A percentile compares a stretch with the other conserved stretches of the same genome.
phyloP scores from a whole-genome alignment of 208 protist genomes.

The Crithidia acanthocephali region DNA sequence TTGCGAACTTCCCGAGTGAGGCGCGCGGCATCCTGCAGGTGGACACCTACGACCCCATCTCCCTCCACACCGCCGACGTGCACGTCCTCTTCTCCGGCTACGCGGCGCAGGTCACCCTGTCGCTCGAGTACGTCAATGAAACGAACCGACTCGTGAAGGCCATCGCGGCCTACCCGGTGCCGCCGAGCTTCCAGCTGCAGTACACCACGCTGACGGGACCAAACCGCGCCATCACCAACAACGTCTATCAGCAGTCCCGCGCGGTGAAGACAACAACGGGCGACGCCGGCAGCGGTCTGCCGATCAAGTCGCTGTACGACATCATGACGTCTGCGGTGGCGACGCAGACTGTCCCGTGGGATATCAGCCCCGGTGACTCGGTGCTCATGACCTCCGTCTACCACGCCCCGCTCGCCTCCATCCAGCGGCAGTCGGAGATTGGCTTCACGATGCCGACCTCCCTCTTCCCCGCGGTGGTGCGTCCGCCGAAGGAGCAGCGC shows the following conservation, averaged over 20 bases:
- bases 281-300: conserved; percentile 24
- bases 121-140: conserved; percentile 76
- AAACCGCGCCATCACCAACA: conserved; percentile 3
- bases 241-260: conserved; percentile 15
- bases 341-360: conserved; percentile 68
- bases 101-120: conserved; percentile 58
- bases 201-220: conserved; percentile 26
- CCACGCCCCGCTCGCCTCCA: conserved; percentile 43
- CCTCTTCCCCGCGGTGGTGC: conserved; percentile 51
- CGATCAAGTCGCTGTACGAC: conserved; percentile 29
- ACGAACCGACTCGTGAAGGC: conserved; percentile 49
- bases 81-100: conserved; percentile 52
- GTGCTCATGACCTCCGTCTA: conserved; percentile 57
- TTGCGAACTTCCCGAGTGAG: conserved; percentile 43
- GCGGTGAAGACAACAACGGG: conserved; percentile 1
- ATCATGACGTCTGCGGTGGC: conserved; percentile 41
- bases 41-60: conserved; percentile 59
- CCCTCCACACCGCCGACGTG: conserved; percentile 56
- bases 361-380: conserved; percentile 49
- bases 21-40: conserved; percentile 53
- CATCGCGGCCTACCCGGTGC: conserved; percentile 69
- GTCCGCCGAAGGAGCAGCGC: conserved; percentile 40
- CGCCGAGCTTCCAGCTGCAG: conserved; percentile 58
- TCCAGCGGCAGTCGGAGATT: conserved; percentile 33
- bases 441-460: conserved; percentile 48